phyloP scores from a whole-genome alignment of 495 filamentous ascomycete genomes.

The Poronia punctata region DNA sequence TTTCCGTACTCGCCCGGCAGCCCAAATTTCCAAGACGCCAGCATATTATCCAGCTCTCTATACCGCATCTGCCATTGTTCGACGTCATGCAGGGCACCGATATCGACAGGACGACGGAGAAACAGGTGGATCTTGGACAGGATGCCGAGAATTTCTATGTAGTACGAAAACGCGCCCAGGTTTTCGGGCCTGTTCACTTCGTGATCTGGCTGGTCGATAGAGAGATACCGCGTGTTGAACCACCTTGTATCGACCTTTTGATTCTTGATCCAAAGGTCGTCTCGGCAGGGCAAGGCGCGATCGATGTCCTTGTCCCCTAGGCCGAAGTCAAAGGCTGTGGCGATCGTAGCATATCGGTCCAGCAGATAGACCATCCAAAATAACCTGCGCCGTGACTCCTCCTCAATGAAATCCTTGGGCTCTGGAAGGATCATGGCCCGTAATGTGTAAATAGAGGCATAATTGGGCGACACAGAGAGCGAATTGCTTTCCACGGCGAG shows the following conservation, averaged over 20 bases:
- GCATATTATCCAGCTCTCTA: conserved; percentile 68
- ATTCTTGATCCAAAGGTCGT: conserved; percentile 78
- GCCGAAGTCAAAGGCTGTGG: conserved; percentile 85
- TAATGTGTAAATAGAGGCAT: conserved; percentile 76
- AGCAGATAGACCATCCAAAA: conserved; percentile 93
- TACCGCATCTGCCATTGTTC: conserved; percentile 85
- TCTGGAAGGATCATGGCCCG: conserved; percentile 76
- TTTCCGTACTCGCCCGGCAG: conserved; percentile 77
- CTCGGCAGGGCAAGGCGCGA: conserved; percentile 74
- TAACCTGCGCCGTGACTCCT: conserved; percentile 71
- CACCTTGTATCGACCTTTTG: conserved; percentile 76
- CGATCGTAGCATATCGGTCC: conserved; percentile 80
- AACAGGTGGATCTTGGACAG: conserved; percentile 80
- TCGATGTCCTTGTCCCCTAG: conserved; percentile 84
- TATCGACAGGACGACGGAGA: conserved; percentile 81
- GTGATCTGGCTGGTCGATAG: conserved; percentile 43
- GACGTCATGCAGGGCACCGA: conserved; percentile 72
- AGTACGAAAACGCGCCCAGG: conserved; percentile 76
- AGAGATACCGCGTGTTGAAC: conserved; percentile 54
- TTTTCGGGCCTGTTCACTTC: conserved; percentile 66
- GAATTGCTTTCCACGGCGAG: conserved; percentile 74
- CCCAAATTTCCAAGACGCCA: conserved; percentile 75
- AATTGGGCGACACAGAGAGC: conserved; percentile 63
- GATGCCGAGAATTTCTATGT: conserved; percentile 80
- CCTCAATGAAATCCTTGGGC: conserved; percentile 77